phyloP scores from a whole-genome alignment of 169 alveolate species.

The Eimeria zaria region DNA sequence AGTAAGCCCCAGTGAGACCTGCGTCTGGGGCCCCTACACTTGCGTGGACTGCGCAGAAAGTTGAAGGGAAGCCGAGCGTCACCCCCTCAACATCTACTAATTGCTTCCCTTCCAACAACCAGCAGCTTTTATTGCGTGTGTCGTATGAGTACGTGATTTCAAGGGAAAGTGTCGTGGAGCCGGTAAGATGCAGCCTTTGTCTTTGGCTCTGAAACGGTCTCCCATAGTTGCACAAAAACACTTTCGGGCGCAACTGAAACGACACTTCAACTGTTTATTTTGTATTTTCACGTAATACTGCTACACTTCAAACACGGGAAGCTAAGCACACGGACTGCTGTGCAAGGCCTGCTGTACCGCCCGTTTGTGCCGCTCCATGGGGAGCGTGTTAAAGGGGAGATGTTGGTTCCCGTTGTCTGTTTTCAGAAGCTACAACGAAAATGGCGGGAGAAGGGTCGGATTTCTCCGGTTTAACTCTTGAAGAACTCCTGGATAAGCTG shows the following conservation, averaged over 20 bases:
- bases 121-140: neutral
- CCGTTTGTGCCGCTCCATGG: neutral
- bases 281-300: neutral
- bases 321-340: neutral
- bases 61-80: neutral
- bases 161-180: neutral
- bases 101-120: neutral
- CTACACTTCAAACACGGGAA: neutral
- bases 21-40: neutral
- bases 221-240: neutral
- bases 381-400: neutral
- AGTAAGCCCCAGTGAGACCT: neutral
- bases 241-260: neutral
- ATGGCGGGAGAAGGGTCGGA: neutral
- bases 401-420: neutral
- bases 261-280: neutral
- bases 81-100: neutral
- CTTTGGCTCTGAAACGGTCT: neutral
- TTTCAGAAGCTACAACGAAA: neutral
- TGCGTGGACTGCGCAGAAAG: neutral
- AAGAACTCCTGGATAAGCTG: conserved; percentile 27
- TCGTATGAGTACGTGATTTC: neutral
- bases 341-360: neutral
- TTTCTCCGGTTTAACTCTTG: neutral
- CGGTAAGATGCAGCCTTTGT: neutral